Conservation (phyloP, 169 alveolate genomes). For the Amoebophrya sp. region DNA sequence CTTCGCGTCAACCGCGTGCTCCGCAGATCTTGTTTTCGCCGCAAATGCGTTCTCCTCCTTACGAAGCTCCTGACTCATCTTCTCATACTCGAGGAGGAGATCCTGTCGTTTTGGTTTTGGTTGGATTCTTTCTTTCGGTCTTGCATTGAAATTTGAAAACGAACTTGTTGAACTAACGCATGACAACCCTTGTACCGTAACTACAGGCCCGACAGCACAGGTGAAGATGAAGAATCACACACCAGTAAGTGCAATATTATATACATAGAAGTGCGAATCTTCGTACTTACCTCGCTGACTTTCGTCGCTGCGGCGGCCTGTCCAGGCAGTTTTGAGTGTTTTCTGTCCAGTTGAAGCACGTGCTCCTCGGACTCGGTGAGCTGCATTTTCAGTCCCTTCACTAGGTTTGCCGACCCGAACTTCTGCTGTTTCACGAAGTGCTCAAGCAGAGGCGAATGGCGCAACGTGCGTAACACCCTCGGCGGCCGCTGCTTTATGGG, state of each 20-base stretch:
- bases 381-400: background rate
- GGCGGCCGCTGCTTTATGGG: background rate
- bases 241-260: too few species aligned
- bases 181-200: too few species aligned
- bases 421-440: background rate
- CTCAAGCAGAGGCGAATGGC: background rate
- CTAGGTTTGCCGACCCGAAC: background rate
- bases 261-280: too few species aligned
- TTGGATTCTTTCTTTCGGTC: too few species aligned
- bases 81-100: background rate
- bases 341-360: background rate
- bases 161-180: too few species aligned
- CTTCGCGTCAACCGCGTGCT: background rate
- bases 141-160: too few species aligned
- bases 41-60: background rate
- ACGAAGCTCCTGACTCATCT: background rate
- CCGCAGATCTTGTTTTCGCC: background rate
- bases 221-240: too few species aligned
- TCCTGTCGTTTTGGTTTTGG: too few species aligned
- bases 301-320: conserved; percentile 18
- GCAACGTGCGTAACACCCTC: background rate
- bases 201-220: too few species aligned
- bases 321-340: background rate
- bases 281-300: too few species aligned
- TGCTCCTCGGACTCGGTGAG: background rate